These are phyloP conservation scores for Samsoniella hepiali DNA, from an alignment of 2,329 filamentous ascomycete species.

Conservation along the genomic window DNA sequence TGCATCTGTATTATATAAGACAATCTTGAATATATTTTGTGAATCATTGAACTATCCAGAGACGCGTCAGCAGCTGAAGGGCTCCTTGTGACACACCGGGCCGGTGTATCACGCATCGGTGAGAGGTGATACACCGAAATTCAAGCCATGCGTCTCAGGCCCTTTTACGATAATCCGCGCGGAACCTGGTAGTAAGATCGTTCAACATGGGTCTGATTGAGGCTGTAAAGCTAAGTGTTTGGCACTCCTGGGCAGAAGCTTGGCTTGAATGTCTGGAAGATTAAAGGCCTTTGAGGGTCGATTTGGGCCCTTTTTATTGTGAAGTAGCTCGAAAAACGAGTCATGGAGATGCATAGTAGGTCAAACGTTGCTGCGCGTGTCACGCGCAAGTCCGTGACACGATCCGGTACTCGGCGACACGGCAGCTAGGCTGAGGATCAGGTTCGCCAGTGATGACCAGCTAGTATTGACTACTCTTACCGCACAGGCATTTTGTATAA, in stretches of 20 bases:
- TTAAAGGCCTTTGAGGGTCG: too few species aligned
- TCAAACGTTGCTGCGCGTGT: background rate
- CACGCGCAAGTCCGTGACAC: background rate
- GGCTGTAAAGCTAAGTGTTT: too few species aligned
- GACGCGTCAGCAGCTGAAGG: background rate
- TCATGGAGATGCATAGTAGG: background rate
- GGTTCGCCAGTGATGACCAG: background rate
- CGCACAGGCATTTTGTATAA: background rate
- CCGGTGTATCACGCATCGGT: background rate
- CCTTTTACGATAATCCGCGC: background rate
- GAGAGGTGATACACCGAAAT: too few species aligned
- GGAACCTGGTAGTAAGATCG: background rate
- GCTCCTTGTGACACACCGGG: background rate
- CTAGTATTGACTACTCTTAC: background rate
- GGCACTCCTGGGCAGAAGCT: too few species aligned
- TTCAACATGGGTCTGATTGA: too few species aligned
- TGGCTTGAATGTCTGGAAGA: background rate
- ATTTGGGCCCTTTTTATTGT: too few species aligned
- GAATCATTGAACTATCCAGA: background rate
- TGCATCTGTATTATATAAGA: background rate
- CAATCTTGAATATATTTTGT: background rate
- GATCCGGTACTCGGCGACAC: background rate
- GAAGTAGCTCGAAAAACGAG: too few species aligned
- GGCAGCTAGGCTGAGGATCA: background rate
- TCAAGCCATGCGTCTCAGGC: background rate